Base-by-base conservation (phyloP, 148 eudicot genomes). In the Fallopia convolvulus region DNA sequence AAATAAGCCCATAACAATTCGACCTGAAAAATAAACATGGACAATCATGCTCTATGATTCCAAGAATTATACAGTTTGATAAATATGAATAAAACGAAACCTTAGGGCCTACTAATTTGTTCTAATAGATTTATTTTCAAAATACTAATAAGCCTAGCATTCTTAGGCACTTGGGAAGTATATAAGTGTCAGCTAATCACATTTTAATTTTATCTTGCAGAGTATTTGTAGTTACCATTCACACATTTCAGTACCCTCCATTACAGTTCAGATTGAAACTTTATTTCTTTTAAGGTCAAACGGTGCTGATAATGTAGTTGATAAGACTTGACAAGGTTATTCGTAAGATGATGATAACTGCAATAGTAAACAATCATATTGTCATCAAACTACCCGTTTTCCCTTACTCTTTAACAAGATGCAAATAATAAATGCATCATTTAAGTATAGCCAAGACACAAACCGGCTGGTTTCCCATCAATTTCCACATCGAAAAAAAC, bases 401-500 rank as follows among this genome's bases (percentile, higher is more conserved):
- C 23, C 36, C 26, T 74, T 26, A 77, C 46, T 41, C 55, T 15
- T 74, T 26, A 75, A 32, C 23, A 14, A 17, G 20, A 63, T 74
- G 44, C 72, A 75, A 4, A 33, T 15, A 79, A 1, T 6, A 9
- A 8, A 46, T 44, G 32, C 75, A 47, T 46, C 9, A 46, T 44
- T 58, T 53, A 78, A 36, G 36, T 40, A 15, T 30, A 26, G 46
- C 65, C 70, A 76, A 58, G 13, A 74, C 58, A 79, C 86, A 48
- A 85, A 94, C 99, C 97, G 75, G 85, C 81, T 75, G 86, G 84
- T 41, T 85, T 88, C 72, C 93, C 97, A 81, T 83, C 86, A 70
- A 95, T 92, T 77, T 95, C 89, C 11, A 95, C 84, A 81, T 95
- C 99, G 76, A 95, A 95, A 87, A 82, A 95, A 56, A 95, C 99